Conservation (phyloP, 106 monocot genomes). For the Allium fistulosum region DNA sequence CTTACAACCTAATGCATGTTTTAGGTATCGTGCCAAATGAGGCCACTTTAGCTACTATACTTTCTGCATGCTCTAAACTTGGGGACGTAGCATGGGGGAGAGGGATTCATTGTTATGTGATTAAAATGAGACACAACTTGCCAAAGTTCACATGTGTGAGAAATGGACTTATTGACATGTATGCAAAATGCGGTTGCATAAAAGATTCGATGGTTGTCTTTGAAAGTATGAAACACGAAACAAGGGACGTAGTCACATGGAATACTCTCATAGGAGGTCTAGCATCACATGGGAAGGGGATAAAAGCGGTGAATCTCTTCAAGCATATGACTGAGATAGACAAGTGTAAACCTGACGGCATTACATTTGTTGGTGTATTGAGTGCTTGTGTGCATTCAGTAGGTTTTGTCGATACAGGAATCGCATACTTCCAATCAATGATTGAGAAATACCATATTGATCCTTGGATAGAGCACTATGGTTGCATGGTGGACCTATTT, state of each 20-base stretch:
- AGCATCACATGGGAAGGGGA: constrained; percentile 35
- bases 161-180: constrained; percentile 63
- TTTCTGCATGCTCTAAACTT: constrained; percentile 42
- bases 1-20: constrained; percentile 27
- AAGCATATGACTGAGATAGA: constrained; percentile 19
- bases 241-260: constrained; percentile 51
- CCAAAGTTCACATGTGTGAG: constrained; percentile 27
- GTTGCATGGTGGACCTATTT: constrained; percentile 58
- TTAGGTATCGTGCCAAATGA: constrained; percentile 31
- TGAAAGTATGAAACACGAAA: constrained; percentile 5
- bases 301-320: constrained; percentile 35
- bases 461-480: constrained; percentile 65
- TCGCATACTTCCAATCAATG: constrained; percentile 41
- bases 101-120: constrained; percentile 39
- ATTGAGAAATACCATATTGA: constrained; percentile 15
- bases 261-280: constrained; percentile 39
- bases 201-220: constrained; percentile 33
- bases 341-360: constrained; percentile 36
- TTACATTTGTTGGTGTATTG: constrained; percentile 46
- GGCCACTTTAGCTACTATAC: constrained; percentile 30
- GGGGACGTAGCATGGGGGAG: constrained; percentile 37
- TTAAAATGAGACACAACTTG: constrained; percentile 4
- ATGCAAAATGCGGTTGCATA: constrained; percentile 62
- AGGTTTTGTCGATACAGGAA: constrained; percentile 36
- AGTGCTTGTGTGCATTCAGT: constrained; percentile 47